These are phyloP conservation scores for Aspergillus pseudotamarii DNA, from an alignment of 2,329 filamentous ascomycete genomes.

Conservation along the genomic window DNA sequence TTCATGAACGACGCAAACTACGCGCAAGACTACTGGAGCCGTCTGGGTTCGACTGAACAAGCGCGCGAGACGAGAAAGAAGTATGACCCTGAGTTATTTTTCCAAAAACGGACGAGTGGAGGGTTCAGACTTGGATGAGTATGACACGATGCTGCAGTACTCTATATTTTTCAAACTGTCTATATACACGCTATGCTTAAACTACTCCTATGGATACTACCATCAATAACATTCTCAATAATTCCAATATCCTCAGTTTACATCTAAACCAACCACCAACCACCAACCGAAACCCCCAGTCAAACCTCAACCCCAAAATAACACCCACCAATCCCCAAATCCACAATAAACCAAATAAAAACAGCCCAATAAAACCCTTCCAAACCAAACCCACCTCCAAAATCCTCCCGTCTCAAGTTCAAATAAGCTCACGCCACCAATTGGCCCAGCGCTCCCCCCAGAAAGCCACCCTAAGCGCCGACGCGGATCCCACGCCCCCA, in stretches of 20 bases:
- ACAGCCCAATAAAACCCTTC: background rate
- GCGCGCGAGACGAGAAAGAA: constrained; percentile 36
- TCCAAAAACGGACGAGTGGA: constrained; percentile 43
- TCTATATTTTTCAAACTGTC: background rate
- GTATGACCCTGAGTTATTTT: constrained; percentile 46
- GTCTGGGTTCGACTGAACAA: constrained; percentile 36
- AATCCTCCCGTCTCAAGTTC: constrained; percentile 20
- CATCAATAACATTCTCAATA: background rate
- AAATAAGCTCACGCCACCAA: constrained; percentile 19
- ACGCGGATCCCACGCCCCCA: background rate
- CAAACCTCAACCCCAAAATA: background rate
- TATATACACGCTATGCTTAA: background rate
- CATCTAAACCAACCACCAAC: background rate
- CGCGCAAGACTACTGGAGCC: constrained; percentile 49
- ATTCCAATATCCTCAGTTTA: background rate
- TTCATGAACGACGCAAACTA: constrained; percentile 53
- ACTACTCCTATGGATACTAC: background rate
- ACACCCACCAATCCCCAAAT: background rate
- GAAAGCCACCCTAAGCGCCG: background rate
- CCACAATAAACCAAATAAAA: background rate
- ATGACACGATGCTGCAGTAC: background rate
- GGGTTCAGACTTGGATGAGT: constrained; percentile 37
- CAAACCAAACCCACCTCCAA: background rate
- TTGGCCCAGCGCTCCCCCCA: background rate
- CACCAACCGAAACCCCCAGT: background rate